Percentiles rank a stretch among this genome's conserved stretches.
These are phyloP conservation scores for Beauveria varroae DNA, from an alignment of 2,329 filamentous ascomycete species.

Conservation along the genomic window DNA sequence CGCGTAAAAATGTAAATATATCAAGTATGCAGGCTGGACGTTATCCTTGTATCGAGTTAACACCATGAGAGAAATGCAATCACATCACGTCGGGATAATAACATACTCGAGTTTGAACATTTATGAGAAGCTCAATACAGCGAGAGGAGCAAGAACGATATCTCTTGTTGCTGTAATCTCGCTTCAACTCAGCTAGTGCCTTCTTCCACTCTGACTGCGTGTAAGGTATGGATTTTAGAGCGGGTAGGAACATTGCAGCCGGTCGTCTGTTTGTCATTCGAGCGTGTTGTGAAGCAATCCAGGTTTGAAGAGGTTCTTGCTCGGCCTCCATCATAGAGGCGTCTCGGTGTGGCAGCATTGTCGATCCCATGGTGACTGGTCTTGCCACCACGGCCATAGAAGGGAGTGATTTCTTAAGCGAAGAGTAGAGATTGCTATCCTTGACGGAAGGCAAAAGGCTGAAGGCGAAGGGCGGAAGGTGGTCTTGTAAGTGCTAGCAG, in stretches of 20 bases:
- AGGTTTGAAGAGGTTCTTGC: neutral
- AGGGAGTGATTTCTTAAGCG: neutral
- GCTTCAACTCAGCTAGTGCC: constrained; percentile 45
- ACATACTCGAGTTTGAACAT: constrained; percentile 37
- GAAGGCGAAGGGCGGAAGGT: neutral
- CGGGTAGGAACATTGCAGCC: constrained; percentile 15
- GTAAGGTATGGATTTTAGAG: constrained; percentile 29
- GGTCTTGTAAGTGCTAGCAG: constrained; percentile 3
- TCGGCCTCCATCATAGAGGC: neutral
- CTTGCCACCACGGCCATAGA: neutral
- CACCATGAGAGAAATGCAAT: neutral
- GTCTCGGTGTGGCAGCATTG: neutral
- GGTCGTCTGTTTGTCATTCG: constrained; percentile 8
- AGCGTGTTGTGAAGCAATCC: constrained; percentile 8
- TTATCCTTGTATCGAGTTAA: constrained; percentile 20
- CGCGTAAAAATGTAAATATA: constrained; percentile 56
- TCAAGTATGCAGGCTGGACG: constrained; percentile 46
- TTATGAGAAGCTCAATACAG: constrained; percentile 46
- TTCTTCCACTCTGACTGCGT: constrained; percentile 44
- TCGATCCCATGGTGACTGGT: neutral
- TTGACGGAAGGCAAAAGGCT: neutral
- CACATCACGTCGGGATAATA: neutral
- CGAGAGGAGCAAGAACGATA: constrained; percentile 46
- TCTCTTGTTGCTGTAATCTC: constrained; percentile 40
- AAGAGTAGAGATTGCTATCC: neutral